A percentile compares a stretch with the other conserved stretches of the same genome.
Conservation (phyloP, 345 rosid species). For the Combretum micranthum region DNA sequence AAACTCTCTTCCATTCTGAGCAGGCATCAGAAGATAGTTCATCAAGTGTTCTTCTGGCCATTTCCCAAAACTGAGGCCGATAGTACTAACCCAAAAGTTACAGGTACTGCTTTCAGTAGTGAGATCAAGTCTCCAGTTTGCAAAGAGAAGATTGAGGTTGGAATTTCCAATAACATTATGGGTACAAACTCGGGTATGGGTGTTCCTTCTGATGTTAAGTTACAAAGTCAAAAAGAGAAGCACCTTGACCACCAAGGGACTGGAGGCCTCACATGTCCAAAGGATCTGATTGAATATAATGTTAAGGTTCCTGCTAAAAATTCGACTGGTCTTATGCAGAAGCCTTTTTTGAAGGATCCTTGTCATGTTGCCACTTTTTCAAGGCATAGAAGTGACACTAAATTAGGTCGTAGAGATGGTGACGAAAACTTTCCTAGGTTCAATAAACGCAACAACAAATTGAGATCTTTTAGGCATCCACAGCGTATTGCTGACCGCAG, state of each 20-base stretch:
- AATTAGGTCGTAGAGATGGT: conserved; percentile 66
- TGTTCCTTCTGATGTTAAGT: conserved; percentile 23
- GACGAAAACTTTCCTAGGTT: conserved; percentile 60
- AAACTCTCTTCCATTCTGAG: conserved; percentile 14
- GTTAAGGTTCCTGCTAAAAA: conserved; percentile 27
- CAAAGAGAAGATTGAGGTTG: conserved; percentile 16
- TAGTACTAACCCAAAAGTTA: conserved; percentile 19
- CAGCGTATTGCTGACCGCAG: conserved; percentile 46
- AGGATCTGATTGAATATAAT: conserved; percentile 28
- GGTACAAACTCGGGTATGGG: conserved; percentile 22
- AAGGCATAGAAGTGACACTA: conserved; percentile 38
- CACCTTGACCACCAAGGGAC: conserved; percentile 21
- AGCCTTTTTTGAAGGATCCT: conserved; percentile 20
- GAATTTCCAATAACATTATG: conserved; percentile 16
- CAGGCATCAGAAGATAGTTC: conserved; percentile 7
- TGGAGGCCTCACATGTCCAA: conserved; percentile 27
- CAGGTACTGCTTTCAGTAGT: conserved; percentile 17
- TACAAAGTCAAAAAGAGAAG: conserved; percentile 17
- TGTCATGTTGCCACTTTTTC: conserved; percentile 33
- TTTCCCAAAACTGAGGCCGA: conserved; percentile 17
- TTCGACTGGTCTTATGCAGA: conserved; percentile 28
- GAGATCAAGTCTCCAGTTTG: conserved; percentile 17
- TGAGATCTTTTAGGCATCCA: conserved; percentile 54
- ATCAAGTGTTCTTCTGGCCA: conserved; percentile 5
- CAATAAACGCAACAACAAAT: conserved; percentile 37